phyloP scores from a whole-genome alignment of 2,329 filamentous ascomycete species.

The Aureobasidium leucospermi region DNA sequence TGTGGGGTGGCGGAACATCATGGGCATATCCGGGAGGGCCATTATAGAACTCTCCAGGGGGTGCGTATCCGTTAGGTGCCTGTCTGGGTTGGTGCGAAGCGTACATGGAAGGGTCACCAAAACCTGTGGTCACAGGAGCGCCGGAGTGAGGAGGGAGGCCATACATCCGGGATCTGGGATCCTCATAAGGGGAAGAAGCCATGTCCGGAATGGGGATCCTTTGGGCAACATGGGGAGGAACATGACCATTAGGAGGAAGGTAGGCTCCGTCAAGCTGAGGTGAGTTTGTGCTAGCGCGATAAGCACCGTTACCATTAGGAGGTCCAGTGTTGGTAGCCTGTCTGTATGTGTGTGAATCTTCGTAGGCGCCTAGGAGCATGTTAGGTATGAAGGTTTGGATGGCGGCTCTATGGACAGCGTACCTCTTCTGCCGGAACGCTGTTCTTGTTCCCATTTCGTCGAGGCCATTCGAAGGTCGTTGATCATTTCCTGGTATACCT shows the following conservation, averaged over 20 bases:
- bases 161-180: conserved; percentile 6
- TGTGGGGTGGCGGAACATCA: neutral
- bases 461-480: conserved; percentile 43
- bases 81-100: conserved; percentile 5
- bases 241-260: conserved; percentile 6
- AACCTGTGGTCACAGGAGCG: conserved; percentile 4
- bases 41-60: conserved; percentile 7
- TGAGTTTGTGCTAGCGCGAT: conserved; percentile 19
- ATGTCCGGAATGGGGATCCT: conserved; percentile 12
- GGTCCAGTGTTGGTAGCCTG: conserved; percentile 29
- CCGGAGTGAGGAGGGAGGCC: conserved; percentile 2
- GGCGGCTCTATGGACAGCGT: conserved; percentile 30
- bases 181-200: conserved; percentile 1
- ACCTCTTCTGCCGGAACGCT: conserved; percentile 36
- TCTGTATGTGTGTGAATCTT: conserved; percentile 36
- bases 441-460: conserved; percentile 36
- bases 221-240: neutral
- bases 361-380: conserved; percentile 36
- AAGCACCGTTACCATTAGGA: neutral
- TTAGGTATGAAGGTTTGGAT: conserved; percentile 32
- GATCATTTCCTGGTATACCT: conserved; percentile 38
- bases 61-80: neutral
- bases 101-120: conserved; percentile 10
- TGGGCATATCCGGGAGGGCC: conserved; percentile 1
- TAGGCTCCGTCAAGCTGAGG: conserved; percentile 26